Evolutionary conservation across 305 asterid species (phyloP).

Genomic region (Vinca major): DNA sequence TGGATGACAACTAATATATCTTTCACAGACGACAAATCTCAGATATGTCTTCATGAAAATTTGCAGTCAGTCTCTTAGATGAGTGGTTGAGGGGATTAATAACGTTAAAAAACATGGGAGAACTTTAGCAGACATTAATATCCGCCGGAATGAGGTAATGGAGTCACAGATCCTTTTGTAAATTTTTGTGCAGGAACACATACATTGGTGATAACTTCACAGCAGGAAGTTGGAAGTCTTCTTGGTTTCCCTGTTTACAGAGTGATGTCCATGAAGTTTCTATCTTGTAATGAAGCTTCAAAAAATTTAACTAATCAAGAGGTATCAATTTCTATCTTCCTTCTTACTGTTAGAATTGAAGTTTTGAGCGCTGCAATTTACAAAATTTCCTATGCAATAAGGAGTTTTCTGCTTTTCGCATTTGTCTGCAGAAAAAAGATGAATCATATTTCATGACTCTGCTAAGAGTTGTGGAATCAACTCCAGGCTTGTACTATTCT

Average conservation of each 20-base stretch:
- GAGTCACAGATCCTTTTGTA: not conserved
- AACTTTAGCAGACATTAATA: not conserved
- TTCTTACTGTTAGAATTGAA: not conserved
- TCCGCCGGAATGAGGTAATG: not conserved
- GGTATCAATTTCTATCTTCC: constrained; percentile 31
- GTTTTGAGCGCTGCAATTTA: constrained; percentile 1
- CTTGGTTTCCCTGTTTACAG: constrained; percentile 71
- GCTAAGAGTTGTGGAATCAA: constrained; percentile 51
- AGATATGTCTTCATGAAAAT: not conserved
- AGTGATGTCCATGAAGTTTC: constrained; percentile 70
- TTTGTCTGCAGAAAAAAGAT: constrained; percentile 57
- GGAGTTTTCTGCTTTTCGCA: not conserved
- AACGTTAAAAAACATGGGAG: not conserved
- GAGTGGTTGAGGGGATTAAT: not conserved
- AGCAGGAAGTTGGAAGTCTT: constrained; percentile 63
- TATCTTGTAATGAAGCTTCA: constrained; percentile 73
- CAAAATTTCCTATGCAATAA: not conserved
- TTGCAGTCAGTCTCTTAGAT: not conserved
- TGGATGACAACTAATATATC: not conserved
- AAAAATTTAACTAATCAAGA: constrained; percentile 51
- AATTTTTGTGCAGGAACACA: constrained; percentile 43
- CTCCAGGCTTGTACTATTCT: constrained; percentile 87
- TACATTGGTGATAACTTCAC: constrained; percentile 45
- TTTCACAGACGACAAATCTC: not conserved
- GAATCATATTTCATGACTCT: constrained; percentile 70